Evolutionary conservation across 2,329 filamentous ascomycete species (phyloP).

Genomic region (Alternaria arbusti): DNA sequence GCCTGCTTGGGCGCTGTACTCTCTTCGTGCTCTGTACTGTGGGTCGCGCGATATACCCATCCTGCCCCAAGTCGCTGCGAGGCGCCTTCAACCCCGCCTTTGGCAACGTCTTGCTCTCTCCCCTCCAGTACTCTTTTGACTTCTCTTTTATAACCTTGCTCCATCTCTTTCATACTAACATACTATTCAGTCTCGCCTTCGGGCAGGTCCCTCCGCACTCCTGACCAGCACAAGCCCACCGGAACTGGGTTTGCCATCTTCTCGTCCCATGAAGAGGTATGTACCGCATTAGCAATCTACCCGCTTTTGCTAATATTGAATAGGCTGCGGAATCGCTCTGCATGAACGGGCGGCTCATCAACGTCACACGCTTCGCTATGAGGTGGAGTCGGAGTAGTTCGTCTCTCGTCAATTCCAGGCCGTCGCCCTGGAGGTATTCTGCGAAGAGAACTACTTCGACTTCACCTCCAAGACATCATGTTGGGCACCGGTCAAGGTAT

Average conservation of each 20-base stretch:
- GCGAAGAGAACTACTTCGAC: neutral
- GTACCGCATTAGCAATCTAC: slow-evolving; percentile 30
- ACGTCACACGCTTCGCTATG: neutral
- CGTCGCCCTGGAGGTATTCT: neutral
- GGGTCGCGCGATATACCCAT: neutral
- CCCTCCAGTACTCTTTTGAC: neutral
- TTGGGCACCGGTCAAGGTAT: neutral
- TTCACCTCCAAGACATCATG: neutral
- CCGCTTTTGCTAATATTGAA: slow-evolving; percentile 16
- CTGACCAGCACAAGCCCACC: slow-evolving; percentile 98
- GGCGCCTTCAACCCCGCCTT: neutral
- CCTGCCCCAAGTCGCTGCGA: neutral
- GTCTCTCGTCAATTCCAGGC: neutral
- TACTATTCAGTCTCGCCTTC: neutral
- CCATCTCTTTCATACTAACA: neutral
- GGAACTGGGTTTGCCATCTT: slow-evolving; percentile 98
- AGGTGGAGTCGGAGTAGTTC: neutral
- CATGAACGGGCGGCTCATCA: slow-evolving; percentile 76
- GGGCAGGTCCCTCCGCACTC: slow-evolving; percentile 74
- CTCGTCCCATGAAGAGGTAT: slow-evolving; percentile 97
- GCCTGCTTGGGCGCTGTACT: neutral
- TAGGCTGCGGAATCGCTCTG: slow-evolving; percentile 96
- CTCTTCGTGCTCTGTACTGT: neutral
- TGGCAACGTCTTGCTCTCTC: slow-evolving; percentile 11
- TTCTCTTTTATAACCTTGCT: neutral